A percentile compares a stretch with the other conserved stretches of the same genome.
phyloP scores from a whole-genome alignment of 257 asterid genomes.

The Verbena officinalis region DNA sequence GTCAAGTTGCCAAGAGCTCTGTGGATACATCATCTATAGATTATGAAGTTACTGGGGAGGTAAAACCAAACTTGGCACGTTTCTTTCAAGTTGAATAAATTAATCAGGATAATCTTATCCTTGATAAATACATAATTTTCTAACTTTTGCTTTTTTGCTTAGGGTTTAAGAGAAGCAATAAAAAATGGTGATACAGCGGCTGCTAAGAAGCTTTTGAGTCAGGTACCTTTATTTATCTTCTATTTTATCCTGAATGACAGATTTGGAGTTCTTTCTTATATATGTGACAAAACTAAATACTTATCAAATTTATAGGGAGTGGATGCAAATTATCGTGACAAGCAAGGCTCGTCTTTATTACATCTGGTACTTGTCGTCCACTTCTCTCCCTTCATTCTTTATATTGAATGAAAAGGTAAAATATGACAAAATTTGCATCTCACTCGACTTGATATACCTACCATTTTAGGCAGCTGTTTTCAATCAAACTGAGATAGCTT shows the following conservation, averaged over 20 bases:
- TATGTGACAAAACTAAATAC: constrained; percentile 18
- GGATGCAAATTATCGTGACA: constrained; percentile 88
- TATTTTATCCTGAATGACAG: constrained; percentile 23
- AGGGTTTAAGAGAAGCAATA: constrained; percentile 97
- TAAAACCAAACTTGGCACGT: constrained; percentile 31
- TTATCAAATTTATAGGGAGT: constrained; percentile 63
- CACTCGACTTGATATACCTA: constrained; percentile 23
- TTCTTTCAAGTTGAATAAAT: constrained; percentile 15
- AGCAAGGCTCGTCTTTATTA: constrained; percentile 89
- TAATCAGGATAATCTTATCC: not conserved
- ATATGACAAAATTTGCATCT: constrained; percentile 19
- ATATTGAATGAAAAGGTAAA: not conserved
- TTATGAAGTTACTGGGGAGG: constrained; percentile 96
- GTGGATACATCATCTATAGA: constrained; percentile 43
- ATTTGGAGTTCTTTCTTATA: constrained; percentile 17
- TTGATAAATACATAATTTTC: constrained; percentile 22
- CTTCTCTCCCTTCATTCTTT: constrained; percentile 1
- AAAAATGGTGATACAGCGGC: constrained; percentile 86
- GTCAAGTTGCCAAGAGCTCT: constrained; percentile 61
- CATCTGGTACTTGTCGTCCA: constrained; percentile 67
- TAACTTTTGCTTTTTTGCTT: constrained; percentile 30
- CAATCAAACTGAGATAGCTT: constrained; percentile 88
- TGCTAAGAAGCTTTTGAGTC: constrained; percentile 81
- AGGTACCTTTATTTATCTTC: constrained; percentile 53
- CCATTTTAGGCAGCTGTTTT: constrained; percentile 88